Conservation (phyloP, 345 rosid genomes). For the Boechera retrofracta region DNA sequence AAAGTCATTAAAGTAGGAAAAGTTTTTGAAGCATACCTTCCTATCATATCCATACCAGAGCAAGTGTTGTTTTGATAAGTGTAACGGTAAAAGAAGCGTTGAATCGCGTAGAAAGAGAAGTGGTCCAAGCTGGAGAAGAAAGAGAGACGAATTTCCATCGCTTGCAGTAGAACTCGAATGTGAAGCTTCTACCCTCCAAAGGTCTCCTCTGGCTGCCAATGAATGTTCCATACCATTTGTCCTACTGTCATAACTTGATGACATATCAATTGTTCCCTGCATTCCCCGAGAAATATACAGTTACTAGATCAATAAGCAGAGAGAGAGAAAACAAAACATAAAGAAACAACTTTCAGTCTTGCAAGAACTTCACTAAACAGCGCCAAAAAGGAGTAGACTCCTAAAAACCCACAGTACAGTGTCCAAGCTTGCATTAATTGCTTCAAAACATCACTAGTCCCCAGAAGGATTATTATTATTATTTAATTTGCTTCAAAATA, state of each 20-base stretch:
- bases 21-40: constrained; percentile 60
- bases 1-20: not conserved
- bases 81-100: constrained; percentile 89
- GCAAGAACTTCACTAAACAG: not conserved
- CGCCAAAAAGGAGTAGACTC: too few species aligned
- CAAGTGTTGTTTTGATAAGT: constrained; percentile 93
- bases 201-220: constrained; percentile 90
- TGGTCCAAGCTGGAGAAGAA: constrained; percentile 96
- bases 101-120: constrained; percentile 84
- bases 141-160: constrained; percentile 77
- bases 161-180: constrained; percentile 67
- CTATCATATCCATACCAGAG: constrained; percentile 98
- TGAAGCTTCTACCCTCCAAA: constrained; percentile 95
- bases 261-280: constrained; percentile 79
- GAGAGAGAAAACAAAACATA: not conserved
- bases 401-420: constrained; percentile 1
- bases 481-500: not conserved
- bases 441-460: not conserved
- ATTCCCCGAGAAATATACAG: not conserved
- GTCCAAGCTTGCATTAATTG: not conserved
- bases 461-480: not conserved
- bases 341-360: constrained; percentile 10
- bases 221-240: constrained; percentile 75
- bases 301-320: constrained; percentile 1
- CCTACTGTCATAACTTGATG: constrained; percentile 82